Percentiles rank a stretch among this genome's conserved stretches.
phyloP scores from a whole-genome alignment of 495 filamentous ascomycete species.

The Neurospora terricola region DNA sequence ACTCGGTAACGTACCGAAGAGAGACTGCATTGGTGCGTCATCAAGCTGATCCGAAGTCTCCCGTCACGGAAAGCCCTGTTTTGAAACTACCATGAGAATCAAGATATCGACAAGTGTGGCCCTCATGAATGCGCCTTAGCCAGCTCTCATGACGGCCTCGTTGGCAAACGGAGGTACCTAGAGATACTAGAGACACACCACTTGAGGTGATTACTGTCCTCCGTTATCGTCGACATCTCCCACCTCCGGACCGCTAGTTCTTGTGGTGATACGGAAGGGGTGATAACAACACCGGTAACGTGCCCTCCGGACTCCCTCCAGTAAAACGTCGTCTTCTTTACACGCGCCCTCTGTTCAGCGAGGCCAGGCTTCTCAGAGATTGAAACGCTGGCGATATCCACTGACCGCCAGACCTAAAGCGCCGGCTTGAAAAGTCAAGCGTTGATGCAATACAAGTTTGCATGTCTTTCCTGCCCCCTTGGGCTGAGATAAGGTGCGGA shows the following conservation, averaged over 20 bases:
- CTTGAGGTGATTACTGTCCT: not conserved
- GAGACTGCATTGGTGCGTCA: not conserved
- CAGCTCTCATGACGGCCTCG: not conserved
- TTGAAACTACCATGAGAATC: not conserved
- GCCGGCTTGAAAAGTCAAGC: not conserved
- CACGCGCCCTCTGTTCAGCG: not conserved
- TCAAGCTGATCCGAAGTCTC: not conserved
- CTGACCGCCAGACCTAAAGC: not conserved
- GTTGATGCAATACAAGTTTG: not conserved
- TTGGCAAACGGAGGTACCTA: not conserved
- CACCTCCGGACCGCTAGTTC: not conserved
- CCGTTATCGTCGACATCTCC: not conserved
- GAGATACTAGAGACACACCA: not conserved
- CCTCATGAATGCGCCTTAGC: not conserved
- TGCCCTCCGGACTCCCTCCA: not conserved
- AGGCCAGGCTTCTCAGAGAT: not conserved
- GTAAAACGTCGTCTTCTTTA: not conserved
- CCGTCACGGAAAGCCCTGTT: not conserved
- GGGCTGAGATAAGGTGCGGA: not conserved
- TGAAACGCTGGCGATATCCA: not conserved
- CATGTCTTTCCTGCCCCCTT: not conserved
- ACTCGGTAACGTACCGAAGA: not conserved
- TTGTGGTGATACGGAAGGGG: not conserved
- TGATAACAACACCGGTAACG: not conserved
- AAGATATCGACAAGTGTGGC: not conserved